Conservation (phyloP, 1,284 basidiomycete species). For the Ceratorhiza oryzae-sativae region DNA sequence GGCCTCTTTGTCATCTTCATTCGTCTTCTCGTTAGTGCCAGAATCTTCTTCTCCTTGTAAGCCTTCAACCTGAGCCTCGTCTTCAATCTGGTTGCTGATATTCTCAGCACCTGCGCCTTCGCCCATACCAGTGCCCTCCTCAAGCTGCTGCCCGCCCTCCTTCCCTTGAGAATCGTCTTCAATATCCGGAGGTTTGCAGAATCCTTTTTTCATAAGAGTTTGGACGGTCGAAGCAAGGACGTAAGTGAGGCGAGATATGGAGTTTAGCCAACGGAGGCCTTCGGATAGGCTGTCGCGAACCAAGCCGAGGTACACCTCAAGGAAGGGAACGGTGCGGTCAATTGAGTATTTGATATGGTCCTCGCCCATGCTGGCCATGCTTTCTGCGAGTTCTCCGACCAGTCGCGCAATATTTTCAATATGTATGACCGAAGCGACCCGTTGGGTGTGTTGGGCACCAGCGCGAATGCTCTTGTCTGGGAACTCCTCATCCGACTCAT, state of each 20-base stretch:
- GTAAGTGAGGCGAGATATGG: slow-evolving; percentile 85
- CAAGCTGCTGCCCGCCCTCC: slow-evolving; percentile 60
- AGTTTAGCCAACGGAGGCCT: slow-evolving; percentile 72
- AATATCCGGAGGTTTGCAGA: slow-evolving; percentile 84
- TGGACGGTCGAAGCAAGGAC: slow-evolving; percentile 78
- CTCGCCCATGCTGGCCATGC: slow-evolving; percentile 13
- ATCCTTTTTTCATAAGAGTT: slow-evolving; percentile 84
- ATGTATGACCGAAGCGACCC: not conserved
- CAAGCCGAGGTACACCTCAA: slow-evolving; percentile 64
- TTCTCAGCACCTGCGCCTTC: slow-evolving; percentile 85
- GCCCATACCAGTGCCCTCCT: slow-evolving; percentile 84
- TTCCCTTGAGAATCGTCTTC: slow-evolving; percentile 59
- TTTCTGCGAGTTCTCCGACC: not conserved
- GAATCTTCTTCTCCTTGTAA: slow-evolving; percentile 77
- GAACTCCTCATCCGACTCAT: slow-evolving; percentile 46
- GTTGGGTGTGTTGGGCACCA: slow-evolving; percentile 13
- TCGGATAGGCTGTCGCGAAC: slow-evolving; percentile 62
- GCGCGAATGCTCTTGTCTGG: slow-evolving; percentile 31
- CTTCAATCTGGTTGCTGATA: slow-evolving; percentile 90
- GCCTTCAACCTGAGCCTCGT: slow-evolving; percentile 96
- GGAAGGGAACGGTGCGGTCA: slow-evolving; percentile 67
- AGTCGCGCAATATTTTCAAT: slow-evolving; percentile 4
- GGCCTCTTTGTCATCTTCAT: slow-evolving; percentile 62
- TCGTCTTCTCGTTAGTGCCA: slow-evolving; percentile 59
- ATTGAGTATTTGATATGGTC: slow-evolving; percentile 43